Percentiles rank a stretch among this genome's conserved stretches.
Evolutionary conservation across 1,139 yeast genomes (phyloP).

Genomic region (Hanseniaspora gamundiae): DNA sequence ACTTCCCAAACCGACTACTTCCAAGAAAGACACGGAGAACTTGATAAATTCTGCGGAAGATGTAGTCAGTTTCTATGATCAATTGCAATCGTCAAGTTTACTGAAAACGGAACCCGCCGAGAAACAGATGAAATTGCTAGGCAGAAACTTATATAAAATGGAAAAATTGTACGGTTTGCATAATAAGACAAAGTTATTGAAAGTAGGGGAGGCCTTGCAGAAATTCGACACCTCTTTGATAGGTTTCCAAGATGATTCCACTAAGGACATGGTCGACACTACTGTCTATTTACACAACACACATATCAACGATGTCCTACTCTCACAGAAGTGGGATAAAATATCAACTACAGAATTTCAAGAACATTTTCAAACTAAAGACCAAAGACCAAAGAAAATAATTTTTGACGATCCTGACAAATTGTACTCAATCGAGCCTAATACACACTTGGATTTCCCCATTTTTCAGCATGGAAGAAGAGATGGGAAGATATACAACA

Average conservation of each 20-base stretch:
- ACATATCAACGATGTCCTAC: constrained; percentile 4
- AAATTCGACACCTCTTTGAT: constrained; percentile 28
- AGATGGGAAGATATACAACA: constrained; percentile 35
- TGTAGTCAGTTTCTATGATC: background rate
- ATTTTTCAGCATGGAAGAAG: constrained; percentile 27
- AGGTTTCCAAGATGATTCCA: constrained; percentile 15
- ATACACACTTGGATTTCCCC: constrained; percentile 14
- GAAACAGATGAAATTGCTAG: background rate
- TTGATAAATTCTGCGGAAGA: background rate
- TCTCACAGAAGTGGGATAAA: constrained; percentile 4
- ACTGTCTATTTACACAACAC: constrained; percentile 11
- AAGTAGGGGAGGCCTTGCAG: constrained; percentile 25
- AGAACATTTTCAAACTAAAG: background rate
- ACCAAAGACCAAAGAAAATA: constrained; percentile 8
- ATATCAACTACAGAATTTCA: constrained; percentile 11
- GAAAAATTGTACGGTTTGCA: constrained; percentile 26
- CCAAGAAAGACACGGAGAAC: background rate
- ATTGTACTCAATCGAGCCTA: constrained; percentile 11
- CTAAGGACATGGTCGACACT: constrained; percentile 12
- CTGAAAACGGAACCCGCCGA: background rate
- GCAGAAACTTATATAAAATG: constrained; percentile 15
- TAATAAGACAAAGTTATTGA: constrained; percentile 23
- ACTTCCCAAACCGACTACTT: background rate
- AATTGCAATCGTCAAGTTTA: background rate
- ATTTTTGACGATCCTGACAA: constrained; percentile 13